These are phyloP conservation scores for Clitoria ternatea DNA, from an alignment of 306 rosid species.

Conservation along the genomic window DNA sequence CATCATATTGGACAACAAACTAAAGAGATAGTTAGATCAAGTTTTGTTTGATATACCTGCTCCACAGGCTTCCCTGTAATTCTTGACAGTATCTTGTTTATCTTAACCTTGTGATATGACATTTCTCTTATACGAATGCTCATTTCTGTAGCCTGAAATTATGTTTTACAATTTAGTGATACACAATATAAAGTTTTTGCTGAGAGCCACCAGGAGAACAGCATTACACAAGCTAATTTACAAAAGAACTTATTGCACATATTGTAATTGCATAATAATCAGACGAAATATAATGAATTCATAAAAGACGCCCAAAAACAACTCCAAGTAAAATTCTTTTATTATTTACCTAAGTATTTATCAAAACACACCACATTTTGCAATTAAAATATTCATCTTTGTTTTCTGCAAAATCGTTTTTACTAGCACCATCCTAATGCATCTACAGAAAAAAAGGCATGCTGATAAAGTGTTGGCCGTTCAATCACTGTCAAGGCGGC, in stretches of 20 bases:
- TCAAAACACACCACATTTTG: neutral
- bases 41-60: constrained; percentile 46
- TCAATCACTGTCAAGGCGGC: neutral
- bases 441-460: constrained; percentile 9
- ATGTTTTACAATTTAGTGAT: neutral
- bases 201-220: neutral
- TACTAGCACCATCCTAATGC: neutral
- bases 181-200: neutral
- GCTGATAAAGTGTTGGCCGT: neutral
- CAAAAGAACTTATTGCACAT: neutral
- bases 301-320: neutral
- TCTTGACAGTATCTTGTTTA: constrained; percentile 84
- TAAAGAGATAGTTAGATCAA: neutral
- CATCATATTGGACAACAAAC: neutral
- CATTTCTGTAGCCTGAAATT: constrained; percentile 73
- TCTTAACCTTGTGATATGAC: constrained; percentile 80
- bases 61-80: constrained; percentile 68
- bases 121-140: constrained; percentile 75
- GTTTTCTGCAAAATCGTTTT: neutral
- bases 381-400: neutral
- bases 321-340: neutral
- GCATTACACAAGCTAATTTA: neutral
- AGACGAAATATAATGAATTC: neutral
- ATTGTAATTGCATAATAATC: neutral
- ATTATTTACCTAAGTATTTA: neutral